These are phyloP conservation scores for Oryza officinalis DNA, from an alignment of 176 grass and related monocot species.

Conservation along the genomic window DNA sequence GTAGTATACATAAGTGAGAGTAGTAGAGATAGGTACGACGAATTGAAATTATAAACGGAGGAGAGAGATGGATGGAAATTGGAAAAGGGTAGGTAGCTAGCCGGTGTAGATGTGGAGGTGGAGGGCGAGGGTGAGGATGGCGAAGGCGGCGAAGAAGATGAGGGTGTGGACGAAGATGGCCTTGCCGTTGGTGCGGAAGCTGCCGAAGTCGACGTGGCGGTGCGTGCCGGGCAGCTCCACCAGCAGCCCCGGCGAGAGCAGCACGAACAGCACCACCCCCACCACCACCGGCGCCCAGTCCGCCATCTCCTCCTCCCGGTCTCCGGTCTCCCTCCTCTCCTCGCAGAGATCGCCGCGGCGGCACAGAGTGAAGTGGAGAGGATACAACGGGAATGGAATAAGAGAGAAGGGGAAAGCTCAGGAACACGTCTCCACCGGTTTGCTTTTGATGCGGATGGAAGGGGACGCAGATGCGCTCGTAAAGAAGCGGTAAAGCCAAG, in stretches of 20 bases:
- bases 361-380: background rate
- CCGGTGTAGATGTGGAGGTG: conserved; percentile 75
- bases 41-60: background rate
- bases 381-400: background rate
- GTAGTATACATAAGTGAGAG: background rate
- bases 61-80: background rate
- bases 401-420: background rate
- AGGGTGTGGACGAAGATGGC: conserved; percentile 79
- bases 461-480: background rate
- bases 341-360: no score
- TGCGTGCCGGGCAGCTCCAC: conserved; percentile 68
- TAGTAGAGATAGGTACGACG: background rate
- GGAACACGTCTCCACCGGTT: background rate
- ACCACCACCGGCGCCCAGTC: conserved; percentile 77
- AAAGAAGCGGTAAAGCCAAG: background rate
- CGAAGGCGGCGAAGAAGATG: conserved; percentile 77
- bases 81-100: background rate
- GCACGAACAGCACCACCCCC: conserved; percentile 77
- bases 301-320: conserved; percentile 27
- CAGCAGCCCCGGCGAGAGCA: conserved; percentile 62
- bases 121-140: conserved; percentile 68
- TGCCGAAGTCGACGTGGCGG: conserved; percentile 61
- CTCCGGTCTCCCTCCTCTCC: no score
- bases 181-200: conserved; percentile 78
- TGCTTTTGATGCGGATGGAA: background rate